Base-by-base conservation (phyloP, 2,329 filamentous ascomycete genomes). In the Cladophialophora psammophila region DNA sequence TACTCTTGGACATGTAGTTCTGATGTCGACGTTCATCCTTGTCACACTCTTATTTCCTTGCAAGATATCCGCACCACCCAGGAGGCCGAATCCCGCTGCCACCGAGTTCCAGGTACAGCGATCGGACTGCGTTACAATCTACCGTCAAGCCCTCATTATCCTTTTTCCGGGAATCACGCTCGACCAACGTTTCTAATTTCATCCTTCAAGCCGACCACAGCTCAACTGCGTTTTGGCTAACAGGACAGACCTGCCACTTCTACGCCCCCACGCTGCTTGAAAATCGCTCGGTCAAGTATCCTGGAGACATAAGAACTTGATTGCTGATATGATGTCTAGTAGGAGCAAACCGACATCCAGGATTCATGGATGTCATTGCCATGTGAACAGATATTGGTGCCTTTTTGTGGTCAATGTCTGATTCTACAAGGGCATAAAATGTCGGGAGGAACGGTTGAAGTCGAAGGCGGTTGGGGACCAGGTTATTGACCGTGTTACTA, bases 321-420 rank as follows among this genome's bases (percentile, higher is more conserved):
- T 50, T 50, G 45, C 20, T 50, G 45, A 50, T 20, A 15, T 15
- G 1, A 50, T 26, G 18, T 26, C 45, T 26, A 26, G 7, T 12
- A 20, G 2, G 34, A 53, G 52, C 48, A 34, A 18, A 31, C 45
- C 53, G 32, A 61, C 59, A 31, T 38, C 10, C 35, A 63, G 36
- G 18, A 3, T 48, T 34, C 20, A 20, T 35, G 12, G 15, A 56
- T 32, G 40, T 42, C 59, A 18, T 62, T 65, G 66, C 66, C 59
- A 32, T 48, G 63, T 65, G 62, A 34, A 52, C 59, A 65, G 65
- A 63, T 63, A 8, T 65, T 65, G 59, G 58, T 60, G 36, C 35
- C 31, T 45, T 45, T 59, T 18, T 55, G 58, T 68, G 63, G 62
- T 20, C 66, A 65, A 26, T 45, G 35, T 63, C 58, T 62, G 45